A percentile compares a stretch with the other conserved stretches of the same genome.
Conservation (phyloP, 2,329 filamentous ascomycete species). For the Aspergillus texensis region DNA sequence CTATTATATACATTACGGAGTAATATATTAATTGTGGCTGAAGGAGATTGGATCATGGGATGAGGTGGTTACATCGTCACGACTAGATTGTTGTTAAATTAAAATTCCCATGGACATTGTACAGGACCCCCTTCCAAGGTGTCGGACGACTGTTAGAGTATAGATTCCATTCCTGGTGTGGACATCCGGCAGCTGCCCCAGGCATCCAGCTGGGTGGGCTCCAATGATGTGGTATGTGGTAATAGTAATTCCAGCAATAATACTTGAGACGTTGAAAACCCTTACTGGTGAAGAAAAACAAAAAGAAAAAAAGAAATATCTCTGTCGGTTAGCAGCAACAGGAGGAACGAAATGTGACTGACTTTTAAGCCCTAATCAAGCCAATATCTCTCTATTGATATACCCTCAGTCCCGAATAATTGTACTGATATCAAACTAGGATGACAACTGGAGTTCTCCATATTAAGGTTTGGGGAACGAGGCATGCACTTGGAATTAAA, state of each 20-base stretch:
- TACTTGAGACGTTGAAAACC: background rate
- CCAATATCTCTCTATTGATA: background rate
- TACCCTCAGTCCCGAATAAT: background rate
- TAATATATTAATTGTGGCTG: background rate
- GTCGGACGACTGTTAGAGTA: background rate
- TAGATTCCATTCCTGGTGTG: background rate
- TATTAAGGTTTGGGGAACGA: background rate
- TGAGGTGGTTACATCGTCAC: background rate
- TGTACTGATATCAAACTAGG: background rate
- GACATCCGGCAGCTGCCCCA: background rate
- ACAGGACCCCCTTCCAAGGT: background rate
- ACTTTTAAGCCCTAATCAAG: background rate
- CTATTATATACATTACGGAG: background rate
- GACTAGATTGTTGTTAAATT: conserved; percentile 2
- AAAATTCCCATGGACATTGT: background rate
- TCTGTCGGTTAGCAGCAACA: background rate
- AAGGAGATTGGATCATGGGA: background rate
- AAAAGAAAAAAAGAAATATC: too few species aligned
- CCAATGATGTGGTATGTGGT: background rate
- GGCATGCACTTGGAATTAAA: background rate
- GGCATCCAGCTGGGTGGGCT: background rate
- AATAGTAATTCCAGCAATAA: conserved; percentile 3
- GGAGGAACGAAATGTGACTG: background rate
- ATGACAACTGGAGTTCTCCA: background rate
- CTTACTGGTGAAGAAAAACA: background rate